phyloP scores from a whole-genome alignment of 352 stramenopile genomes.

The Phytophthora pini region DNA sequence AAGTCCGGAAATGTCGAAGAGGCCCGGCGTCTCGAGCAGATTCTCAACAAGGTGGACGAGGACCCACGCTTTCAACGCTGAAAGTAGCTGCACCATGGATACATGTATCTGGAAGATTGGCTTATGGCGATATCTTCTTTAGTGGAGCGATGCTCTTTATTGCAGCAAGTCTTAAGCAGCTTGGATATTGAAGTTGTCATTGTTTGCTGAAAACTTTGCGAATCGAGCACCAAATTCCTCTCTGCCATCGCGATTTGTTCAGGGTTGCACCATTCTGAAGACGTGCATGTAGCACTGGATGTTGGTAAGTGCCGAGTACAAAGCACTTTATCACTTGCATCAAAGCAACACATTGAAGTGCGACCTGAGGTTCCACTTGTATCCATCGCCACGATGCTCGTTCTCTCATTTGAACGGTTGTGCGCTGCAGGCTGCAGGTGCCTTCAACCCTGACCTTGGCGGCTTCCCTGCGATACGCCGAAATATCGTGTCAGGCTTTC shows the following conservation, averaged over 20 bases:
- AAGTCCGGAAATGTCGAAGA: constrained; percentile 89
- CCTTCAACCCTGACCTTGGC: not conserved
- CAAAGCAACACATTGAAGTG: too few relatives aligned
- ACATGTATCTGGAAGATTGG: not conserved
- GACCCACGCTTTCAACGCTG: constrained; percentile 43
- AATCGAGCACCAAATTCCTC: too few relatives aligned
- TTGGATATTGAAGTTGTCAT: not conserved
- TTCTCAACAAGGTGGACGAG: constrained; percentile 71
- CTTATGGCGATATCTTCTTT: too few relatives aligned
- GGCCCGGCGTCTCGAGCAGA: constrained; percentile 83
- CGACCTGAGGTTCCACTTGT: constrained; percentile 1
- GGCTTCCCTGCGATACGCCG: constrained; percentile 3
- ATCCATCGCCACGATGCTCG: constrained; percentile 5
- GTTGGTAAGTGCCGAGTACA: too few relatives aligned
- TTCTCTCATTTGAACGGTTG: not conserved
- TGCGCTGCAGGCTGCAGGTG: not conserved
- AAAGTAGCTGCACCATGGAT: constrained; percentile 12
- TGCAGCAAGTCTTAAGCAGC: not conserved
- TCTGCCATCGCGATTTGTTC: too few relatives aligned
- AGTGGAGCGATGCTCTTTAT: not conserved
- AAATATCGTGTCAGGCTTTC: not conserved
- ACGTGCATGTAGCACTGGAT: too few relatives aligned
- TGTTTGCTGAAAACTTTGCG: not conserved
- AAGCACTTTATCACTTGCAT: too few relatives aligned
- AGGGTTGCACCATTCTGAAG: too few relatives aligned